A percentile compares a stretch with the other conserved stretches of the same genome.
These are phyloP conservation scores for Coleophoma eucalyptorum DNA, from an alignment of 2,329 filamentous ascomycete genomes.

Conservation along the genomic window DNA sequence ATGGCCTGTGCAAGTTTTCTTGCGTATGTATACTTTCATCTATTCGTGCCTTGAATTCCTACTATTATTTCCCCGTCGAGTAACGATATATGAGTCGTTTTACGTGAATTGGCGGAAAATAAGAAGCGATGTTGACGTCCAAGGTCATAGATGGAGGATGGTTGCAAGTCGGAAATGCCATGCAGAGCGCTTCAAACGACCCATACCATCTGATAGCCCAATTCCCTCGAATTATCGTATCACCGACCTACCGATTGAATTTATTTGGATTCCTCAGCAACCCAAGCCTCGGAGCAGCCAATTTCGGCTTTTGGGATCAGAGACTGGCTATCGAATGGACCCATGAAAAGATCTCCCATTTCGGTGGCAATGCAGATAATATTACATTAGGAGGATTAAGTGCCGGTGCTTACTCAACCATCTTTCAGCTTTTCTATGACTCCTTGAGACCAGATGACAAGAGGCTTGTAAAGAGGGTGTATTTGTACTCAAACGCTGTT, in stretches of 20 bases:
- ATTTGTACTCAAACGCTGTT: slow-evolving; percentile 33
- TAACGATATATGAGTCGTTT: not conserved
- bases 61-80: not conserved
- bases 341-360: slow-evolving; percentile 34
- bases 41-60: not conserved
- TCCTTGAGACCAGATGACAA: not conserved
- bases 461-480: not conserved
- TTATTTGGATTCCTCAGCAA: slow-evolving; percentile 44
- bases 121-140: not conserved
- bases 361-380: slow-evolving; percentile 37
- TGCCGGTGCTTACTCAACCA: slow-evolving; percentile 36
- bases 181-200: slow-evolving; percentile 35
- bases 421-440: slow-evolving; percentile 1
- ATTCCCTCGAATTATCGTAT: slow-evolving; percentile 28
- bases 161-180: slow-evolving; percentile 39
- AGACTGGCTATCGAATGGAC: slow-evolving; percentile 46
- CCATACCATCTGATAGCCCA: slow-evolving; percentile 27
- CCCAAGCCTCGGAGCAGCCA: slow-evolving; percentile 28
- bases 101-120: not conserved
- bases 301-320: slow-evolving; percentile 43
- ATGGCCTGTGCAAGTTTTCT: slow-evolving; percentile 1
- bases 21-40: not conserved
- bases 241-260: slow-evolving; percentile 44
- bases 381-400: slow-evolving; percentile 39
- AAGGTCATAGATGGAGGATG: slow-evolving; percentile 38